Base-by-base conservation (phyloP, 1,284 basidiomycete genomes). In the Marasmius tenuissimus region DNA sequence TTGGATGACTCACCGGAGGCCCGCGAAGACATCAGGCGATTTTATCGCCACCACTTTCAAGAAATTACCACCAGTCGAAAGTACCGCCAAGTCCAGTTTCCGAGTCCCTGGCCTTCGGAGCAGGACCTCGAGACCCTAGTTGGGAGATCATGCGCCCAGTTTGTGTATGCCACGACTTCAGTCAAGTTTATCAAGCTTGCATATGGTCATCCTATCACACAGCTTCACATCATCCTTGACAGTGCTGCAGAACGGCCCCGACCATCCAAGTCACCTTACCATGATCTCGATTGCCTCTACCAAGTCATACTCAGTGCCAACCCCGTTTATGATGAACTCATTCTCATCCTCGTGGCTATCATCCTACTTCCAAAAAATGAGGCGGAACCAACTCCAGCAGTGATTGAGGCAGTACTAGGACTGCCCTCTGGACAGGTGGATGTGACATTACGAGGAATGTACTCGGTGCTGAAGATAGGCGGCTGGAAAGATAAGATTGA, bases 151-250 rank as follows among this genome's bases (percentile, higher is more conserved):
- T 63, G 62, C 8, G 70, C 70, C 1, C 69, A 71, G 48, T 71
- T 66, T 39, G 68, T 68, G 10, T 73, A 71, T 60, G 69, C 70
- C 0, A 59, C 66, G 2, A 70, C 70, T 3, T 67, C 70, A 2
- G 64, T 72, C 38, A 68, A 66, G 57, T 73, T 68, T 56, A 62
- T 73, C 40, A 65, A 67, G 34, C 63, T 65, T 5, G 57, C 65
- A 0, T 60, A 68, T 50, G 63, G 67, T 50, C 40, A 65, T 33
- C 71, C 71, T 1, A 63, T 64, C 8, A 67, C 68, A 22, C 65
- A 68, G 14, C 65, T 73, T n/a, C 63, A 71, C 4, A 62, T 65
- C 2, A 60, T 70, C 7, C 59, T 71, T 14, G 1, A 34, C 3
- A 11, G 9, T 1, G n/a, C 12, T 6, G 8, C 45, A 2, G 16